These are phyloP conservation scores for Plasmodium fragile DNA, from an alignment of 169 alveolate species.

Conservation along the genomic window DNA sequence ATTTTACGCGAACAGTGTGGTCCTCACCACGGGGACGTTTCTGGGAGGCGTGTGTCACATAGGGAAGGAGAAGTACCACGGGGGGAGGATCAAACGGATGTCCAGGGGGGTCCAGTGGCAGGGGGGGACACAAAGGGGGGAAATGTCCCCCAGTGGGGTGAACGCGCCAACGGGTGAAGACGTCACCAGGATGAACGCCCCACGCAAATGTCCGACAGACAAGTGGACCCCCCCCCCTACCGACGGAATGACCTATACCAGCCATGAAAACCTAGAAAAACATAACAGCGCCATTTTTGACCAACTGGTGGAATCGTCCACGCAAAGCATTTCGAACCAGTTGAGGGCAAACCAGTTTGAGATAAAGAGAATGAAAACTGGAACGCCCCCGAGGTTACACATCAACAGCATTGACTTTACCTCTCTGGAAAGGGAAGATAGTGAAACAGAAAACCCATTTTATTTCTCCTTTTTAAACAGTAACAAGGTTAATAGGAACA, in stretches of 20 bases:
- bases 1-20: constrained; percentile 79
- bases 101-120: background rate
- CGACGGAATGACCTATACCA: background rate
- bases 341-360: constrained; percentile 73
- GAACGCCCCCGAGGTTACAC: constrained; percentile 94
- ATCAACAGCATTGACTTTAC: constrained; percentile 86
- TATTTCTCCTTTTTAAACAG: constrained; percentile 88
- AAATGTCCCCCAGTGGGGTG: background rate
- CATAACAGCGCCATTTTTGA: background rate
- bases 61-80: constrained; percentile 82
- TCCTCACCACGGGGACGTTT: constrained; percentile 94
- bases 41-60: constrained; percentile 90
- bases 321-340: constrained; percentile 34
- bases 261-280: background rate
- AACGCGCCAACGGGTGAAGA: background rate
- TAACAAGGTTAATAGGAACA: constrained; percentile 47
- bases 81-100: constrained; percentile 52
- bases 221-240: background rate
- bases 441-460: constrained; percentile 85
- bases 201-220: background rate
- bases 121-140: background rate
- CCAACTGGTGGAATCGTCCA: constrained; percentile 38
- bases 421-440: constrained; percentile 86
- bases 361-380: constrained; percentile 83
- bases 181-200: background rate